These are phyloP conservation scores for Globisporangium nodosum DNA, from an alignment of 352 stramenopile genomes.

Conservation along the genomic window DNA sequence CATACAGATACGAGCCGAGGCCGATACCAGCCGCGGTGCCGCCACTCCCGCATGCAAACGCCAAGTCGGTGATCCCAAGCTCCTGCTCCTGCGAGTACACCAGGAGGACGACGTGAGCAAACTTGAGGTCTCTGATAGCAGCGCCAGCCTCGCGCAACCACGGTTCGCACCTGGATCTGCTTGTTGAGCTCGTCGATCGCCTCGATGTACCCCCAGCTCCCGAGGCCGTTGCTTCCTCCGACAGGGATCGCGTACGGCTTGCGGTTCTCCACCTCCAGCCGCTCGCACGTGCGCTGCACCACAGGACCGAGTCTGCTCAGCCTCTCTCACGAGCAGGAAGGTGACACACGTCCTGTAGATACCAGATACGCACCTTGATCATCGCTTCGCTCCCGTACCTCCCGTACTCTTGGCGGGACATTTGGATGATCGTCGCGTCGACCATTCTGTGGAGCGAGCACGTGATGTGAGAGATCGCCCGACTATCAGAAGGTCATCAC, in stretches of 20 bases:
- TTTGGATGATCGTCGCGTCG: constrained; percentile 66
- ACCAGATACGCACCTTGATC: constrained; percentile 44
- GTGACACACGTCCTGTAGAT: neutral
- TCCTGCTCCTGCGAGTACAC: constrained; percentile 24
- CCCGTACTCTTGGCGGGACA: constrained; percentile 77
- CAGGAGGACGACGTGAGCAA: neutral
- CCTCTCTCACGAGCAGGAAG: neutral
- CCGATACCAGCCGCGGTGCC: constrained; percentile 75
- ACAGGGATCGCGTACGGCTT: constrained; percentile 81
- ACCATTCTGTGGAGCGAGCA: constrained; percentile 37
- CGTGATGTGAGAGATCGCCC: constrained; percentile 22
- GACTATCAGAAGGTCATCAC: no score
- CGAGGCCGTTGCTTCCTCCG: constrained; percentile 89
- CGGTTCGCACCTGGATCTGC: constrained; percentile 37
- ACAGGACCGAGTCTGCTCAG: neutral
- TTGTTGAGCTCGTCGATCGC: constrained; percentile 87
- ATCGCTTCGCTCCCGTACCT: constrained; percentile 75
- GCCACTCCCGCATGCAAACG: constrained; percentile 80
- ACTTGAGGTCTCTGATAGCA: neutral
- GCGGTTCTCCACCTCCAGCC: constrained; percentile 42
- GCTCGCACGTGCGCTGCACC: constrained; percentile 51
- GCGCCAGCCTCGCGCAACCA: no score
- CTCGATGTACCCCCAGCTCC: constrained; percentile 93
- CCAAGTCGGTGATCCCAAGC: constrained; percentile 67
- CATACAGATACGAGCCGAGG: constrained; percentile 65